Percentiles rank a stretch among this genome's conserved stretches.
phyloP scores from a whole-genome alignment of 495 filamentous ascomycete genomes.

The Podospora pseudocomata region DNA sequence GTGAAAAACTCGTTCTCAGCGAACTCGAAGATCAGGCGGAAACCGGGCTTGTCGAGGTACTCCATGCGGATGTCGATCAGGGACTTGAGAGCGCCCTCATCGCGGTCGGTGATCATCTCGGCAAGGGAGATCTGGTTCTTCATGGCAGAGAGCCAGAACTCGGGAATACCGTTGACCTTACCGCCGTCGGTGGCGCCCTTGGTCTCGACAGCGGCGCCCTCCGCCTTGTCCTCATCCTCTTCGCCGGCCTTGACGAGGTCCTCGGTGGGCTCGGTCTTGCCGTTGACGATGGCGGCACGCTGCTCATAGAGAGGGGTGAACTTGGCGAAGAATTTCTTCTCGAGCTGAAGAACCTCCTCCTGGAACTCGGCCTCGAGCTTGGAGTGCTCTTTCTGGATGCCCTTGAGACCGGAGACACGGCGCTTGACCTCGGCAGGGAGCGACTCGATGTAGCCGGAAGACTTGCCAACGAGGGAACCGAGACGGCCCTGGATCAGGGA shows the following conservation, averaged over 20 bases:
- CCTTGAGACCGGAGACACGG: constrained; percentile 91
- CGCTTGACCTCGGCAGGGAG: constrained; percentile 83
- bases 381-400: constrained; percentile 96
- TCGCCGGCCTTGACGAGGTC: constrained; percentile 83
- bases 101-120: constrained; percentile 96
- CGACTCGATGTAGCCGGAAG: constrained; percentile 97
- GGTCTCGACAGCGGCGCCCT: constrained; percentile 47
- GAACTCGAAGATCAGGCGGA: constrained; percentile 97
- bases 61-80: constrained; percentile 98
- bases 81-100: constrained; percentile 86
- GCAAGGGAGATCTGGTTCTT: constrained; percentile 96
- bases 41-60: constrained; percentile 96
- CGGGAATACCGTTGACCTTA: constrained; percentile 74
- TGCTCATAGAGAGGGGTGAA: constrained; percentile 97
- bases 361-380: constrained; percentile 98
- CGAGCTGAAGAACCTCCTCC: constrained; percentile 92
- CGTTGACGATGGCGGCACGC: constrained; percentile 91
- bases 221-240: constrained; percentile 61
- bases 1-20: constrained; percentile 91
- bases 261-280: constrained; percentile 77
- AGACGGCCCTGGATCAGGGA: constrained; percentile 97
- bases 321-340: constrained; percentile 99
- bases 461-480: constrained; percentile 85
- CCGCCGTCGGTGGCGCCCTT: constrained; percentile 39
- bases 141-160: constrained; percentile 99